These are phyloP conservation scores for Intubia oerlemansii DNA, from an alignment of 2,329 filamentous ascomycete genomes.

Conservation along the genomic window DNA sequence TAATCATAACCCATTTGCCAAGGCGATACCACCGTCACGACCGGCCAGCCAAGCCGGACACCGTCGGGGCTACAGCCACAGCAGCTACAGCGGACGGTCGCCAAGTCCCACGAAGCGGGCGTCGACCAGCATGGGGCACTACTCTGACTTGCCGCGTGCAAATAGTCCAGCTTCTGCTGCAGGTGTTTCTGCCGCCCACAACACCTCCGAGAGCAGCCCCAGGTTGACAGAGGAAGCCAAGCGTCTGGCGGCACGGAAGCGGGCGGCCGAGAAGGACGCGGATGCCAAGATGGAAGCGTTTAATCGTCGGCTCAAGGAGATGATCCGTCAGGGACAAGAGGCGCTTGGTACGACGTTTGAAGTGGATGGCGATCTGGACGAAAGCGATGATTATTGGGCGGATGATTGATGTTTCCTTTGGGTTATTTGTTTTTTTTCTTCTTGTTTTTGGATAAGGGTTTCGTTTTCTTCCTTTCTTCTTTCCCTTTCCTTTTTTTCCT, in stretches of 20 bases:
- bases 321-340: slow-evolving; percentile 78
- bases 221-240: slow-evolving; percentile 45
- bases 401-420: slow-evolving; percentile 4
- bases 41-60: slow-evolving; percentile 17
- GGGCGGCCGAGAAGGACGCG: slow-evolving; percentile 53
- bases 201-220: slow-evolving; percentile 23
- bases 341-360: slow-evolving; percentile 59
- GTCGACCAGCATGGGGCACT: too few species aligned
- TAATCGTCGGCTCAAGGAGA: slow-evolving; percentile 57
- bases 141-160: too few species aligned
- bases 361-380: slow-evolving; percentile 24
- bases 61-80: slow-evolving; percentile 23
- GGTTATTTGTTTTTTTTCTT: background rate
- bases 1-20: slow-evolving; percentile 5
- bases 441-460: too few species aligned
- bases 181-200: too few species aligned
- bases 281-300: slow-evolving; percentile 63
- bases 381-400: slow-evolving; percentile 6
- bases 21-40: slow-evolving; percentile 2
- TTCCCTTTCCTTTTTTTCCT: too few species aligned
- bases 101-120: too few species aligned
- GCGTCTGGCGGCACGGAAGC: slow-evolving; percentile 47
- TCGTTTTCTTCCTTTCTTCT: too few species aligned
- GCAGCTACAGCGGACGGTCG: too few species aligned
- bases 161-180: too few species aligned